Evolutionary conservation across 257 asterid genomes (phyloP).

Genomic region (Solanum virginianum): DNA sequence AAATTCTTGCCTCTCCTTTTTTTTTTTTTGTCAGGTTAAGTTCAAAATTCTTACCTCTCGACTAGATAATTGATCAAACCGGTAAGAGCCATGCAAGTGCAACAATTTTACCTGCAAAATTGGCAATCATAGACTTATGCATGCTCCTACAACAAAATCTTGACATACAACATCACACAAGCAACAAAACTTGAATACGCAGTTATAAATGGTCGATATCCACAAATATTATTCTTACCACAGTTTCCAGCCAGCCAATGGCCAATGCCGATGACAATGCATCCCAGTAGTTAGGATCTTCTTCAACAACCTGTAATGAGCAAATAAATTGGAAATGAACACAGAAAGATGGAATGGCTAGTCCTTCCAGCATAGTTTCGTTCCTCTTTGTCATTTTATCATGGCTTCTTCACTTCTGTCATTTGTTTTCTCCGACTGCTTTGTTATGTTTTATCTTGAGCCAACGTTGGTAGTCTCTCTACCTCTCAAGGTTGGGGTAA

Average conservation of each 20-base stretch:
- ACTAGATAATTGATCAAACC: constrained; percentile 62
- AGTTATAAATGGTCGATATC: not conserved
- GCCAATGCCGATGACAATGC: constrained; percentile 80
- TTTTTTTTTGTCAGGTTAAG: not conserved
- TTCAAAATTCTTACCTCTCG: constrained; percentile 52
- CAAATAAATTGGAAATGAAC: not conserved
- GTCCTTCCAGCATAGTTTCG: not conserved
- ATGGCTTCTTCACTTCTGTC: not conserved
- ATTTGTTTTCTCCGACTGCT: not conserved
- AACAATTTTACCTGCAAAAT: constrained; percentile 63
- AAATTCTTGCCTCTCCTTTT: not conserved
- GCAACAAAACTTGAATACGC: not conserved
- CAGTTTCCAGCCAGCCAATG: constrained; percentile 90
- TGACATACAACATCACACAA: not conserved
- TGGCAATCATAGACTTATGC: not conserved
- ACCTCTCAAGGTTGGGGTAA: not conserved
- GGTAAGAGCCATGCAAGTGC: constrained; percentile 91
- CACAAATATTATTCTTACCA: constrained; percentile 30
- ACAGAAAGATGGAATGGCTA: not conserved
- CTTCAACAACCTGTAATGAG: constrained; percentile 64
- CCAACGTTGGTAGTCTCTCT: not conserved
- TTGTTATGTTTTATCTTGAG: not conserved
- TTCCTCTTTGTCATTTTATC: not conserved
- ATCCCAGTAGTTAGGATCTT: constrained; percentile 83
- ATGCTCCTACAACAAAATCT: not conserved